A percentile compares a stretch with the other conserved stretches of the same genome.
These are phyloP conservation scores for Dentipellis fragilis DNA, from an alignment of 768 basidiomycete genomes.

Conservation along the genomic window DNA sequence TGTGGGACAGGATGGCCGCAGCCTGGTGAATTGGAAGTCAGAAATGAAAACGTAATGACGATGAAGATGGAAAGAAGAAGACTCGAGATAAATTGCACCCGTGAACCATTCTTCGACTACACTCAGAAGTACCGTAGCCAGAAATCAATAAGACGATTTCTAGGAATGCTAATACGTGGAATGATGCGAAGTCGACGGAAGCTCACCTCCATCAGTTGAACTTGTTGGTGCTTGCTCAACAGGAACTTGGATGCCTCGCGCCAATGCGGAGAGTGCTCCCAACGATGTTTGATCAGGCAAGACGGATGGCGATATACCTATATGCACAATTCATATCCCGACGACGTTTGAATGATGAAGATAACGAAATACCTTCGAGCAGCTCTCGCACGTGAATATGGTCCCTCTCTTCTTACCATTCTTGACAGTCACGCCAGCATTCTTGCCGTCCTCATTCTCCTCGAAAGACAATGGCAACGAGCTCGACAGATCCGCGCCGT, in stretches of 20 bases:
- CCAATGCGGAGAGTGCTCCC: slow-evolving; percentile 98
- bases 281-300: slow-evolving; percentile 94
- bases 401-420: slow-evolving; percentile 69
- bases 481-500: slow-evolving; percentile 11
- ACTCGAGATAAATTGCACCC: neutral
- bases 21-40: slow-evolving; percentile 37
- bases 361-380: slow-evolving; percentile 61
- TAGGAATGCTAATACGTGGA: too few species aligned
- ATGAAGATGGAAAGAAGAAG: neutral
- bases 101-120: neutral
- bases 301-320: slow-evolving; percentile 87
- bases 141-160: neutral
- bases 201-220: slow-evolving; percentile 84
- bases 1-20: slow-evolving; percentile 88
- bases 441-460: slow-evolving; percentile 13
- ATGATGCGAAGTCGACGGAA: too few species aligned
- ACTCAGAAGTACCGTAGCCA: neutral
- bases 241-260: slow-evolving; percentile 84
- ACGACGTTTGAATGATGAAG: neutral
- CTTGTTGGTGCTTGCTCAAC: slow-evolving; percentile 93
- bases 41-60: slow-evolving; percentile 2
- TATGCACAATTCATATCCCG: neutral
- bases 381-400: slow-evolving; percentile 88
- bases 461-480: slow-evolving; percentile 6
- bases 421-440: slow-evolving; percentile 20